phyloP scores from a whole-genome alignment of 495 filamentous ascomycete genomes.

The Podospora australis region DNA sequence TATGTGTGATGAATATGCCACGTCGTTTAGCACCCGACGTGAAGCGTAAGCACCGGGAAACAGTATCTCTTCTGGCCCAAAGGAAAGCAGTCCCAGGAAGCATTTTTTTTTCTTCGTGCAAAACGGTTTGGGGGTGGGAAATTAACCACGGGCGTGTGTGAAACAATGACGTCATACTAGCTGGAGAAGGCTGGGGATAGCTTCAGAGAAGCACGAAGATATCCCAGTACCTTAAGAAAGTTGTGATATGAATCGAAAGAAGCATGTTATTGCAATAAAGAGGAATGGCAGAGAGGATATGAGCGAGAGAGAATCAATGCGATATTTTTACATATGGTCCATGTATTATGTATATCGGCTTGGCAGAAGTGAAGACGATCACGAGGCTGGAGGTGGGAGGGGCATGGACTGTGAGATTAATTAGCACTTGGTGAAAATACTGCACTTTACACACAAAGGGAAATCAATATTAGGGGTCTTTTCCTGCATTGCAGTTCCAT shows the following conservation, averaged over 20 bases:
- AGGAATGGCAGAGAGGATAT: background rate
- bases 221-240: too few species aligned
- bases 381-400: too few species aligned
- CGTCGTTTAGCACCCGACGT: background rate
- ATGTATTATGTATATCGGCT: too few species aligned
- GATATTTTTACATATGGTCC: background rate
- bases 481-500: too few species aligned
- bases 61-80: background rate
- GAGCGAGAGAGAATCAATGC: background rate
- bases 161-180: background rate
- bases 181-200: background rate
- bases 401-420: too few species aligned
- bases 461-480: too few species aligned
- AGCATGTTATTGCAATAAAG: background rate
- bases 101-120: background rate
- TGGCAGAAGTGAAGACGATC: too few species aligned
- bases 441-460: too few species aligned
- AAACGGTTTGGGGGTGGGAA: background rate
- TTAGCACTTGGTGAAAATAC: too few species aligned
- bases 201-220: too few species aligned
- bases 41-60: background rate
- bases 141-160: background rate
- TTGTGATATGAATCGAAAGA: too few species aligned
- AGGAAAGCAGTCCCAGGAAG: background rate
- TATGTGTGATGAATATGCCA: background rate